Evolutionary conservation across 306 rosid genomes (phyloP).

Genomic region (Lathyrus aphaca): DNA sequence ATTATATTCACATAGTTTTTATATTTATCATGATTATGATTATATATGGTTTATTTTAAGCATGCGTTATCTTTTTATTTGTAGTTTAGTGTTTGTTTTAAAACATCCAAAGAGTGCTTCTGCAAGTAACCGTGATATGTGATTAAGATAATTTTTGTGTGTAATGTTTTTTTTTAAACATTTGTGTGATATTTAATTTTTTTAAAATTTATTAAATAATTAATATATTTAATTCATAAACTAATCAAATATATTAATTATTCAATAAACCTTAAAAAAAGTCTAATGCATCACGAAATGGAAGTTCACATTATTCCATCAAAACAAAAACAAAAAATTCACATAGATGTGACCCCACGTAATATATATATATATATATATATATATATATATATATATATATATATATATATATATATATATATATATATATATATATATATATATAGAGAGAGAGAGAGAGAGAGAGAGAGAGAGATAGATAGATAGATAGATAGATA

Average conservation of each 20-base stretch:
- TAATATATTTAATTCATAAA: too few species aligned
- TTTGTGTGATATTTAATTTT: not conserved
- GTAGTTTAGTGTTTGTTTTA: not conserved
- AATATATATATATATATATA: too few species aligned
- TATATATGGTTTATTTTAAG: conserved; percentile 8
- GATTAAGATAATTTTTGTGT: not conserved
- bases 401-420: too few species aligned
- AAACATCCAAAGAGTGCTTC: conserved; percentile 30
- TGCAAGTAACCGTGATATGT: not conserved
- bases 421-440: too few species aligned
- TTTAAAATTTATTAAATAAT: too few species aligned
- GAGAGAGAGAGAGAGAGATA: too few species aligned
- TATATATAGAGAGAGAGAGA: too few species aligned
- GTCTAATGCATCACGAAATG: too few species aligned
- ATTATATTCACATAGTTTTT: not conserved
- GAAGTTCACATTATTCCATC: not conserved
- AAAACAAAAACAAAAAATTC: not conserved
- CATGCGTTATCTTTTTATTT: not conserved
- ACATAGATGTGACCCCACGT: not conserved
- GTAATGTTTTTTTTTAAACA: not conserved
- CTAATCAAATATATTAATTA: too few species aligned
- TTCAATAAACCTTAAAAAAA: too few species aligned
- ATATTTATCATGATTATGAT: not conserved
- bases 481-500: too few species aligned
- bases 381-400: too few species aligned